Evolutionary conservation across 1,284 basidiomycete genomes (phyloP).

Genomic region (Cutaneotrichosporon spelunceum): DNA sequence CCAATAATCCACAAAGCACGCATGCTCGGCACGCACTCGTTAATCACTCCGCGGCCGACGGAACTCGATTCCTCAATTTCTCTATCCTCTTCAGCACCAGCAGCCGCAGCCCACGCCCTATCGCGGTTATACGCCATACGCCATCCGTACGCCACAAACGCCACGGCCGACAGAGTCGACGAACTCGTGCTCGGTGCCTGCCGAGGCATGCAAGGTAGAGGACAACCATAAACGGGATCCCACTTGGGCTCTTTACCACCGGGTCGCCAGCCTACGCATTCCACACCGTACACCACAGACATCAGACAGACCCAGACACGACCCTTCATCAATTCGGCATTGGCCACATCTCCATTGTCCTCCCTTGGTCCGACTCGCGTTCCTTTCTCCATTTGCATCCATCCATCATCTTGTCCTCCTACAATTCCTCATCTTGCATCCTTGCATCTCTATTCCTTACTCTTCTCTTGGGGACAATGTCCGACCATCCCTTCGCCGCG

Average conservation of each 20-base stretch:
- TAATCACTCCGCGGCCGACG: too few species aligned
- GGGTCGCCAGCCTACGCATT: background rate
- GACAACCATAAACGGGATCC: background rate
- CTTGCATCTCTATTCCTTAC: background rate
- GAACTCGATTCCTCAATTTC: background rate
- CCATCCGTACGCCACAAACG: background rate
- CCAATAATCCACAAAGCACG: too few species aligned
- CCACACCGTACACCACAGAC: background rate
- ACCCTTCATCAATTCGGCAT: background rate
- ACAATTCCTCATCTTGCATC: background rate
- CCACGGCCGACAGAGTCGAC: background rate
- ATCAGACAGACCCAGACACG: background rate
- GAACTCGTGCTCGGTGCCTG: background rate
- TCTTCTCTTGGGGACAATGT: background rate
- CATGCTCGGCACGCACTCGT: too few species aligned
- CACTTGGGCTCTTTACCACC: background rate
- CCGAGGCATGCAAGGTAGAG: background rate
- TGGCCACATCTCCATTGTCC: background rate
- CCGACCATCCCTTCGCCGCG: slow-evolving; percentile 3
- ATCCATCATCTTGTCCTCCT: background rate
- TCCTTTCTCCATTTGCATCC: background rate
- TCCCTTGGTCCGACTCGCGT: background rate
- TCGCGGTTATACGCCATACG: background rate
- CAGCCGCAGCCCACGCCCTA: background rate
- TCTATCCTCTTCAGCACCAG: background rate